Conservation (phyloP, 1,284 basidiomycete genomes). For the Austroboletus novae-zelandiae region DNA sequence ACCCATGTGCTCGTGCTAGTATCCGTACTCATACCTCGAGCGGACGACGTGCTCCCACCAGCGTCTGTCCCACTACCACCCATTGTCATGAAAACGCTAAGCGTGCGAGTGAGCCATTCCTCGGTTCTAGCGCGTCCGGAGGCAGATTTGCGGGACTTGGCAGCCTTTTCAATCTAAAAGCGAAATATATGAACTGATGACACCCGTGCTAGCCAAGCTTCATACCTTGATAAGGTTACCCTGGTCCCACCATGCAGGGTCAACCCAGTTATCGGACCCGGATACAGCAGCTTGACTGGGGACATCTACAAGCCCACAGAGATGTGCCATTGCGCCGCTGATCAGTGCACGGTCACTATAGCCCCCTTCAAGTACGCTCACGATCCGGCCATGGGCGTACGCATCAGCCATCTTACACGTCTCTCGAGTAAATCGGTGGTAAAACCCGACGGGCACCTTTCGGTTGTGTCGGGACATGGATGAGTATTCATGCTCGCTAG, state of each 20-base stretch:
- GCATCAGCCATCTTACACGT: conserved; percentile 64
- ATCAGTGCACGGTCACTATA: conserved; percentile 89
- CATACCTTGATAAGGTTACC: conserved; percentile 63
- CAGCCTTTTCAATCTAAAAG: conserved; percentile 66
- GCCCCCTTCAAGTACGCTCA: conserved; percentile 93
- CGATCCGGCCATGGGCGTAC: conserved; percentile 68
- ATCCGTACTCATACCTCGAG: neutral
- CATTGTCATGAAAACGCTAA: conserved; percentile 39
- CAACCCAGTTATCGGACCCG: conserved; percentile 26
- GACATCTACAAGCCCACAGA: conserved; percentile 60
- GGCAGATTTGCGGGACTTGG: conserved; percentile 56
- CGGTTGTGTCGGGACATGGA: conserved; percentile 93
- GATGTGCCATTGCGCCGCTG: conserved; percentile 79
- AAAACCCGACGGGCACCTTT: conserved; percentile 89
- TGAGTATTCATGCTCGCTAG: conserved; percentile 86
- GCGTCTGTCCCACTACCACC: conserved; percentile 35
- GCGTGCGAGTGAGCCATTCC: conserved; percentile 56
- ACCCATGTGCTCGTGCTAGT: conserved; percentile 15
- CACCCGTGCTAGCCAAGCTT: neutral
- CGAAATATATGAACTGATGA: neutral
- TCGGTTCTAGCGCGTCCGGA: conserved; percentile 37
- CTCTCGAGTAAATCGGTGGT: conserved; percentile 80
- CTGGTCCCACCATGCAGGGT: conserved; percentile 68
- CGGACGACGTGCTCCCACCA: neutral
- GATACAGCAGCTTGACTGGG: neutral